Evolutionary conservation across 768 basidiomycete species (phyloP).

Genomic region (Lactifluus echinatus): DNA sequence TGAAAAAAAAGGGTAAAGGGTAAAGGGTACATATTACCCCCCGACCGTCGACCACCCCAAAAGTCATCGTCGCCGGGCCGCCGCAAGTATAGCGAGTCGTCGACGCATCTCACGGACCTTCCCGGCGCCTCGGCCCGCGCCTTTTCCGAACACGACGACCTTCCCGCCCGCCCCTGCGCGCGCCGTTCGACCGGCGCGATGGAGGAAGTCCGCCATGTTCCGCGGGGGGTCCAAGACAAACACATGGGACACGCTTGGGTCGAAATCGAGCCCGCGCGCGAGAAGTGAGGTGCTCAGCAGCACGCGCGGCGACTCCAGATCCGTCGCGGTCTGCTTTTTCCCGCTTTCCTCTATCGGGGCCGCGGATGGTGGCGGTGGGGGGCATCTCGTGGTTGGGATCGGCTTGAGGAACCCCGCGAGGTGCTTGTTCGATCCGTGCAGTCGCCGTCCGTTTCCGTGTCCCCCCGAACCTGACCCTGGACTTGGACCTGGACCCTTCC

Average conservation of each 20-base stretch:
- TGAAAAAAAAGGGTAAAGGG: no score
- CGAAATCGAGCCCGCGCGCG: constrained; percentile 85
- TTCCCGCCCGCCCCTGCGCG: constrained; percentile 62
- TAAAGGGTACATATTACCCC: no score
- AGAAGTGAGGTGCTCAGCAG: constrained; percentile 87
- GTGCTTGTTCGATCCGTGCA: constrained; percentile 16
- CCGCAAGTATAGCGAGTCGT: constrained; percentile 1
- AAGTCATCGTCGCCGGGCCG: background rate
- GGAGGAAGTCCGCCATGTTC: constrained; percentile 87
- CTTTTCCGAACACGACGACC: constrained; percentile 71
- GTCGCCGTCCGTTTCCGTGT: background rate
- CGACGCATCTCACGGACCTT: constrained; percentile 19
- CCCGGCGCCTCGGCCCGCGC: constrained; percentile 52
- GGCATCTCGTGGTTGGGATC: constrained; percentile 25
- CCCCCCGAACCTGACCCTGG: no score
- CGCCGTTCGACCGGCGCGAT: constrained; percentile 80
- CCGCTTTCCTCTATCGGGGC: background rate
- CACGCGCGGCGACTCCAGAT: constrained; percentile 42
- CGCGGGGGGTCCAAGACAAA: constrained; percentile 84
- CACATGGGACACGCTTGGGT: constrained; percentile 69
- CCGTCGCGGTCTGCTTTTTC: background rate
- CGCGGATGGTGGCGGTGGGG: constrained; percentile 21
- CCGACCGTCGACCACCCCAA: no score
- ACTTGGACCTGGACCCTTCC: background rate
- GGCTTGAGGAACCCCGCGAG: constrained; percentile 19